A percentile compares a stretch with the other conserved stretches of the same genome.
Evolutionary conservation across 495 filamentous ascomycete species (phyloP).

Genomic region (Penicillium fimorum): DNA sequence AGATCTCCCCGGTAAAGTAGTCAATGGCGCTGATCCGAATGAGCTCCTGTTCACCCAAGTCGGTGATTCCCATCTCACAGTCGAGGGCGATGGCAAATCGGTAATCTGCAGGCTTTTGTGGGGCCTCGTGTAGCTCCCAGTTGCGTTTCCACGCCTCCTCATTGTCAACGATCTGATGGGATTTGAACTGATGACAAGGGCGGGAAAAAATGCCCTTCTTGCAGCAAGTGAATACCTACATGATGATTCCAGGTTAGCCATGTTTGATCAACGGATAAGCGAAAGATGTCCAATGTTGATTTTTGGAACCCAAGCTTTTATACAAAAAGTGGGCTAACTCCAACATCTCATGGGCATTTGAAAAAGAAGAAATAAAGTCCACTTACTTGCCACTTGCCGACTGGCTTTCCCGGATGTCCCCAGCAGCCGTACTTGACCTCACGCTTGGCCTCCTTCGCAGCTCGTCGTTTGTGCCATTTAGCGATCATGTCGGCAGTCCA

Average conservation of each 20-base stretch:
- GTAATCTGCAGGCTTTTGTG: background rate
- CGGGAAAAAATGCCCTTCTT: too few relatives aligned
- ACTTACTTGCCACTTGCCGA: background rate
- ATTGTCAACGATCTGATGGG: background rate
- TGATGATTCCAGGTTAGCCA: background rate
- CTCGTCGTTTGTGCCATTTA: background rate
- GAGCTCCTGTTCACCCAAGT: conserved; percentile 33
- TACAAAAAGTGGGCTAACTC: too few relatives aligned
- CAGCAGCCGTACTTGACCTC: background rate
- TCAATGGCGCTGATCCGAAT: conserved; percentile 45
- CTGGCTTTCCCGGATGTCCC: background rate
- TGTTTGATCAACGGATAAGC: background rate
- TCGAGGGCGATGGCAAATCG: conserved; percentile 43
- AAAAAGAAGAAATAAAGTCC: background rate
- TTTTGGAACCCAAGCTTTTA: too few relatives aligned
- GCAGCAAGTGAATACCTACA: background rate
- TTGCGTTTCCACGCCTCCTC: background rate
- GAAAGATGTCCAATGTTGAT: too few relatives aligned
- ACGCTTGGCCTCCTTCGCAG: background rate
- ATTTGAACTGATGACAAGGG: too few relatives aligned
- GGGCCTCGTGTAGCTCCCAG: conserved; percentile 3
- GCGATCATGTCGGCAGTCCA: background rate
- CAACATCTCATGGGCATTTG: background rate
- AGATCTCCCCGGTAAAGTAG: conserved; percentile 38
- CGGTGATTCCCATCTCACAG: conserved; percentile 48